phyloP scores from a whole-genome alignment of 768 basidiomycete species.

The Boletus bicolor region DNA sequence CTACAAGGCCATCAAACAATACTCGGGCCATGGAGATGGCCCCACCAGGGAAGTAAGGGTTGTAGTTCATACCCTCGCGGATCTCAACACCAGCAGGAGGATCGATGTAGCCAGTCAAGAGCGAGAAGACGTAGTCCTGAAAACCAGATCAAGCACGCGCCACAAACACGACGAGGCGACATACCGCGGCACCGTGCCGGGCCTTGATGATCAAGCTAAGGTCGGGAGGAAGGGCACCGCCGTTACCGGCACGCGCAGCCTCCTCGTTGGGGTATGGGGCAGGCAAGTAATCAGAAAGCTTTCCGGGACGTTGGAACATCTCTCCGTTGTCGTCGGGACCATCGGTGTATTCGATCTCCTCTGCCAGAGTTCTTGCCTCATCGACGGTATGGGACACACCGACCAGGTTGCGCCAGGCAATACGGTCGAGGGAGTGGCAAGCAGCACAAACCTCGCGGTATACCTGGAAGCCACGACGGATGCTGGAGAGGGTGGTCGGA shows the following conservation, averaged over 20 bases:
- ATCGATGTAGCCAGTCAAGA: constrained; percentile 95
- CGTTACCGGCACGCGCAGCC: constrained; percentile 92
- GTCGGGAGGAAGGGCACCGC: constrained; percentile 95
- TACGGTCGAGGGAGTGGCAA: constrained; percentile 98
- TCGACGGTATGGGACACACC: constrained; percentile 95
- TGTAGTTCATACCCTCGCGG: constrained; percentile 98
- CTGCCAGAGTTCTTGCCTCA: constrained; percentile 87
- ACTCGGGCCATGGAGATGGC: constrained; percentile 98
- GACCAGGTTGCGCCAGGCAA: constrained; percentile 99
- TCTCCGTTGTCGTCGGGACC: constrained; percentile 93
- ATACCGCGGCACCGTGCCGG: constrained; percentile 91
- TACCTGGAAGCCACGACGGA: constrained; percentile 93
- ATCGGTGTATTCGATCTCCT: constrained; percentile 95
- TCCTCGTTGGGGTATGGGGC: constrained; percentile 95
- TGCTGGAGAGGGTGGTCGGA: constrained; percentile 45
- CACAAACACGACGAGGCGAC: constrained; percentile 31
- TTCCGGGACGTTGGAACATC: constrained; percentile 99
- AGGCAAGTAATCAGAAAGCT: constrained; percentile 96
- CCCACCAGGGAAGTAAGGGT: constrained; percentile 98
- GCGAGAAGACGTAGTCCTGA: constrained; percentile 95
- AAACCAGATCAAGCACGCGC: constrained; percentile 3
- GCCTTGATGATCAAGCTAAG: constrained; percentile 97
- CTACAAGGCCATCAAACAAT: constrained; percentile 92
- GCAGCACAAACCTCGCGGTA: constrained; percentile 99
- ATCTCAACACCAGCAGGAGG: constrained; percentile 93